These are phyloP conservation scores for Vickermania spadyakhi DNA, from an alignment of 208 protist genomes.

Conservation along the genomic window DNA sequence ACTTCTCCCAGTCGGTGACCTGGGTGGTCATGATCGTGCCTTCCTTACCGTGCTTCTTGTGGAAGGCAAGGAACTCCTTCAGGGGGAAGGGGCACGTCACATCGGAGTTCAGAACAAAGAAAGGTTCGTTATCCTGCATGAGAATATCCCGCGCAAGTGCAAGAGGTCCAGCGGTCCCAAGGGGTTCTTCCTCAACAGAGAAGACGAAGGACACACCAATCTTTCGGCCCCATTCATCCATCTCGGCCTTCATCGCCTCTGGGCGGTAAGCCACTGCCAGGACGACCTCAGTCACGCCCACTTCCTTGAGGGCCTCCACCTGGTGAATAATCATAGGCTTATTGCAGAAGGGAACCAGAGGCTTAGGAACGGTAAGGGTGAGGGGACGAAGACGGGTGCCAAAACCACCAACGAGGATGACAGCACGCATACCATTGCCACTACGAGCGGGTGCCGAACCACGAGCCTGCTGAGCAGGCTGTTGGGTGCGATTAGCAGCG, in stretches of 20 bases:
- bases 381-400: constrained; percentile 94
- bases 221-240: constrained; percentile 81
- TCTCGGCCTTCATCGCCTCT: constrained; percentile 90
- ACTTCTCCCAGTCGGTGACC: constrained; percentile 96
- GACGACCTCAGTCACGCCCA: constrained; percentile 91
- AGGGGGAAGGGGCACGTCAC: constrained; percentile 96
- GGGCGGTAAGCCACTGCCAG: constrained; percentile 96
- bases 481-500: neutral
- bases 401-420: constrained; percentile 96
- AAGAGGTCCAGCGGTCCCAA: constrained; percentile 97
- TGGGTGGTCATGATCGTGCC: constrained; percentile 95
- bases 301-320: constrained; percentile 93
- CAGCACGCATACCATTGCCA: constrained; percentile 88
- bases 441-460: neutral
- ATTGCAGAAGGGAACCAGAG: constrained; percentile 97
- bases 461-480: neutral
- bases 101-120: constrained; percentile 98
- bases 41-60: constrained; percentile 92
- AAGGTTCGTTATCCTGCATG: constrained; percentile 83
- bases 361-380: constrained; percentile 96
- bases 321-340: constrained; percentile 97
- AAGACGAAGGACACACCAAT: constrained; percentile 93
- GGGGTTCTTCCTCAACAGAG: constrained; percentile 92
- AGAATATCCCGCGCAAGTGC: constrained; percentile 88
- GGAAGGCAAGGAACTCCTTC: constrained; percentile 90